phyloP scores from a whole-genome alignment of 208 protist genomes.

The Leishmania turanica region DNA sequence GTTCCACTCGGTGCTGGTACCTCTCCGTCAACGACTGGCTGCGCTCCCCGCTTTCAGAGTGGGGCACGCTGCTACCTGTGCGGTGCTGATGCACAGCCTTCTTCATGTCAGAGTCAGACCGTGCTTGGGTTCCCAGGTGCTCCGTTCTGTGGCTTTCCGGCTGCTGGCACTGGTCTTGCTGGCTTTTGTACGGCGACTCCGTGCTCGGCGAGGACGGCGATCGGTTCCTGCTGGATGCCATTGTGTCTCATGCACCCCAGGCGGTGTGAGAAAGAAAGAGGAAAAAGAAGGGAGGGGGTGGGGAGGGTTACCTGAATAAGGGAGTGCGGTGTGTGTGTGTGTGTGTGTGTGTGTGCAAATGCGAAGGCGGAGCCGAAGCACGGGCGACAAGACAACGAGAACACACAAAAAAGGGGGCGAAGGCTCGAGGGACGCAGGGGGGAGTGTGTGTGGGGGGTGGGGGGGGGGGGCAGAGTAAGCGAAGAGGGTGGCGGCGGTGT shows the following conservation, averaged over 20 bases:
- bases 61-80: neutral
- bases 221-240: neutral
- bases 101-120: constrained; percentile 12
- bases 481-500: neutral
- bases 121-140: neutral
- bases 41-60: neutral
- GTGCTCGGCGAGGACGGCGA: neutral
- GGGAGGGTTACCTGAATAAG: neutral
- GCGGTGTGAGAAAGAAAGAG: neutral
- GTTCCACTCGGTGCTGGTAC: constrained; percentile 27
- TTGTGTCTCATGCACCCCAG: neutral
- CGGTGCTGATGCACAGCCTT: neutral
- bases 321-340: neutral
- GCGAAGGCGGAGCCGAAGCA: neutral
- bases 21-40: constrained; percentile 31
- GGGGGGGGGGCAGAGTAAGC: neutral
- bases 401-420: neutral
- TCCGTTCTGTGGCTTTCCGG: neutral
- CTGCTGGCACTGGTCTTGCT: neutral
- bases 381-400: neutral
- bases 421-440: neutral
- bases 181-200: neutral
- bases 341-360: neutral
- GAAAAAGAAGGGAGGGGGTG: neutral
- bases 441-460: too few relatives aligned